Evolutionary conservation across 768 basidiomycete species (phyloP).

Genomic region (Naganishia friedmannii): DNA sequence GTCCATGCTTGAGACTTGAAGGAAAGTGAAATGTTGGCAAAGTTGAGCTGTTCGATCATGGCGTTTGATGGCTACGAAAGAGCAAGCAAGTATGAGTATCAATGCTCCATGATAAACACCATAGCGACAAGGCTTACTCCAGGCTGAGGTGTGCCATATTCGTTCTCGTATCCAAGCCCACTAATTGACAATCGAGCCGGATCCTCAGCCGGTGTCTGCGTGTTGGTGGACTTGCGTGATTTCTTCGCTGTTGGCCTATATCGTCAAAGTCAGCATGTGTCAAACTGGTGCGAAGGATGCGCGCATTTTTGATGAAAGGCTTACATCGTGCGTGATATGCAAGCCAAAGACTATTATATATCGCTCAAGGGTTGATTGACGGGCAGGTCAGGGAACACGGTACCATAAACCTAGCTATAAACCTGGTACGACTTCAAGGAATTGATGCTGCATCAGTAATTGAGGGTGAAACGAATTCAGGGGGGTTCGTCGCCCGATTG

Average conservation of each 20-base stretch:
- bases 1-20: constrained; percentile 24
- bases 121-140: neutral
- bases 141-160: constrained; percentile 26
- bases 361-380: no score
- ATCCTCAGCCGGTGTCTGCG: constrained; percentile 6
- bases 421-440: no score
- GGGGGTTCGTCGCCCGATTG: constrained; percentile 2
- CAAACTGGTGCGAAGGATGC: neutral
- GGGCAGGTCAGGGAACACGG: no score
- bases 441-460: neutral
- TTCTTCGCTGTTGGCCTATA: constrained; percentile 25
- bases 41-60: constrained; percentile 15
- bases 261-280: neutral
- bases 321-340: neutral
- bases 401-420: no score
- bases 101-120: neutral
- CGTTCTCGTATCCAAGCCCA: neutral
- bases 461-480: neutral
- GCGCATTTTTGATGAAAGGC: neutral
- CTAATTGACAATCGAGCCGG: neutral
- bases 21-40: constrained; percentile 14
- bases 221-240: constrained; percentile 4
- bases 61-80: constrained; percentile 7
- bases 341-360: no score
- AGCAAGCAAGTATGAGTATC: neutral